Percentiles rank a stretch among this genome's conserved stretches.
Conservation (phyloP, 306 rosid species). For the Fragaria vesca region DNA sequence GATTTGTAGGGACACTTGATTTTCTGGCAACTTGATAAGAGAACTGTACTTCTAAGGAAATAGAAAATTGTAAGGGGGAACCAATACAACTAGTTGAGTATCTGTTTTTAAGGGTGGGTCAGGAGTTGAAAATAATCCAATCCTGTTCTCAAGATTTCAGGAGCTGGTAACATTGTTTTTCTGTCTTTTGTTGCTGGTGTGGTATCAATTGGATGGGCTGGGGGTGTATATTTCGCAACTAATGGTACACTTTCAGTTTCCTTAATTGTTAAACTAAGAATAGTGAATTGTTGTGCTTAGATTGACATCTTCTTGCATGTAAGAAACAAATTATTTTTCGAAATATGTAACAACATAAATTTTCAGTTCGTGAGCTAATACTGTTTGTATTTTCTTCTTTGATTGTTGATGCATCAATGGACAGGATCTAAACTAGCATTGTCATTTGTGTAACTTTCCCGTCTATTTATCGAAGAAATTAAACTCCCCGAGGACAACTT, state of each 20-base stretch:
- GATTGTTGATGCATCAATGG: not conserved
- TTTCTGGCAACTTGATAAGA: not conserved
- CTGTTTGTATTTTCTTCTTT: not conserved
- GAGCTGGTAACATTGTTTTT: too few species aligned
- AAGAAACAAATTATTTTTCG: too few species aligned
- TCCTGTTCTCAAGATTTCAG: too few species aligned
- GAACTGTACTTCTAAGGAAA: not conserved
- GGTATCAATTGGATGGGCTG: too few species aligned
- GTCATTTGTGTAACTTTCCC: slow-evolving; percentile 29
- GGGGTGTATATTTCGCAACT: too few species aligned
- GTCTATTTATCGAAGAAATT: slow-evolving; percentile 16
- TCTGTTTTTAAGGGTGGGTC: slow-evolving; percentile 13
- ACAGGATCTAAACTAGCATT: slow-evolving; percentile 38
- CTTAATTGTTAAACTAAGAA: too few species aligned
- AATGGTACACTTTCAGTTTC: too few species aligned
- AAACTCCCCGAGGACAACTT: slow-evolving; percentile 20
- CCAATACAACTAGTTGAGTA: not conserved
- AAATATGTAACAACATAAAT: too few species aligned
- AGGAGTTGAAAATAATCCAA: slow-evolving; percentile 8
- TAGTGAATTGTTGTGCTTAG: too few species aligned
- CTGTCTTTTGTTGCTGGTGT: too few species aligned
- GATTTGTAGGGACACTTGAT: too few species aligned
- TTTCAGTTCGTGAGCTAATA: not conserved
- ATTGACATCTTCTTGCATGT: too few species aligned
- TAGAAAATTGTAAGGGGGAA: not conserved